phyloP scores from a whole-genome alignment of 2,329 filamentous ascomycete genomes.

The Clonostachys chloroleuca region DNA sequence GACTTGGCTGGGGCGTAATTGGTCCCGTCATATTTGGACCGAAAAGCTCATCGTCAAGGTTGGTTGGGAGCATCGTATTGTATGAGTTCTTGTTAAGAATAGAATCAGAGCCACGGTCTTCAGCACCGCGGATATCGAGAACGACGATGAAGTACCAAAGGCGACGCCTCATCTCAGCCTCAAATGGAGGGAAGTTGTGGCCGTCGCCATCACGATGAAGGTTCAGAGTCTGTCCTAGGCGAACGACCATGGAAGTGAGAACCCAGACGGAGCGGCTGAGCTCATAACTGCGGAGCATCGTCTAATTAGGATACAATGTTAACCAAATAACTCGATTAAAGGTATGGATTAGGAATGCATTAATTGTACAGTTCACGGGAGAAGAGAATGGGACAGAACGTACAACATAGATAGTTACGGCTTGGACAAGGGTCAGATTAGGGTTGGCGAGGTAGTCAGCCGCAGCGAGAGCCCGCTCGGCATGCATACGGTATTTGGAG shows the following conservation, averaged over 20 bases:
- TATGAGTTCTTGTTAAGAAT: conserved; percentile 34
- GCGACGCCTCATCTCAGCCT: conserved; percentile 55
- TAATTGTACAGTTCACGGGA: background rate
- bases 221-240: conserved; percentile 34
- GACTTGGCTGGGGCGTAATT: conserved; percentile 21
- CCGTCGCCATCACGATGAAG: conserved; percentile 36
- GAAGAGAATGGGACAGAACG: conserved; percentile 2
- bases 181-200: conserved; percentile 36
- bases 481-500: conserved; percentile 19
- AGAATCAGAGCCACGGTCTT: conserved; percentile 45
- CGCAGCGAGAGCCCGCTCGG: conserved; percentile 30
- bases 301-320: conserved; percentile 6
- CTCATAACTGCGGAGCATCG: conserved; percentile 28
- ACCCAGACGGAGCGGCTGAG: conserved; percentile 35
- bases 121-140: conserved; percentile 51
- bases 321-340: background rate
- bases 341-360: background rate
- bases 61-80: conserved; percentile 42
- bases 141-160: conserved; percentile 61
- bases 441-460: conserved; percentile 36
- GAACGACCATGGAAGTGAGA: conserved; percentile 30
- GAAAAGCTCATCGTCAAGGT: conserved; percentile 49
- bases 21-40: conserved; percentile 27
- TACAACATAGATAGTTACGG: conserved; percentile 32
- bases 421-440: conserved; percentile 32